Evolutionary conservation across 2,329 filamentous ascomycete genomes (phyloP), one percentile per base, ranked within the genome.

Genomic region (Pseudogymnoascus destructans): DNA sequence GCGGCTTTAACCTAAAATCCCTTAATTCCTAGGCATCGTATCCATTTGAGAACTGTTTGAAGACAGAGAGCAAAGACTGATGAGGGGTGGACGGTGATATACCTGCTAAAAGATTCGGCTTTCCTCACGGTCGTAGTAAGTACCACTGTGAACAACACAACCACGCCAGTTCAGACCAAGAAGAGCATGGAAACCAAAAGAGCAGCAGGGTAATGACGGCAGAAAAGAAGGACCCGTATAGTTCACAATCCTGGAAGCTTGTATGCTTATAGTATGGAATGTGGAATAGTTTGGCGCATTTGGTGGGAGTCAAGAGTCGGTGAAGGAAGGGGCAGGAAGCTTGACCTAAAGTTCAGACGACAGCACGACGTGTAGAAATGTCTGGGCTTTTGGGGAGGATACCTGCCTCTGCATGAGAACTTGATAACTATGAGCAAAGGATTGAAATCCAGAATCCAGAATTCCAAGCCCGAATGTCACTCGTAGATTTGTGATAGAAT

Each of bases 21-120:
- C 46, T 52, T 52, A 52, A 52, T 52, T 52, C 46, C 46, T 52
- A 52, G 46, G 25, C 46, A 52, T 52, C 46, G 23, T 52, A 30
- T 52, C 46, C 46, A 27, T 17, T 52, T 52, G 25, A 52, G 46
- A 27, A 10, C 25, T 30, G n/a, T 17, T 52, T 13, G 5, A 30
- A 11, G n/a, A 52, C n/a, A 30, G 46, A 30, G 5, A 30, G n/a
- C 5, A 30, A 30, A 52, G 46, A 30, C n/a, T 13, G 25, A 30
- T 52, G 9, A 30, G 23, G 46, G 23, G 46, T 27, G n/a, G 6
- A 3, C 13, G 25, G n/a, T 52, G 15, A 7, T 7, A 30, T 52
- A 52, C 46, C 5, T 52, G 9, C 7, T 19, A 19, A 17, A 10
- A 9, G 11, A 11, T 52, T 30, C 30, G 25, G 25, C 7, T 49